These are phyloP conservation scores for Ceratobasidium theobromae DNA, from an alignment of 1,284 basidiomycete species.

Conservation along the genomic window DNA sequence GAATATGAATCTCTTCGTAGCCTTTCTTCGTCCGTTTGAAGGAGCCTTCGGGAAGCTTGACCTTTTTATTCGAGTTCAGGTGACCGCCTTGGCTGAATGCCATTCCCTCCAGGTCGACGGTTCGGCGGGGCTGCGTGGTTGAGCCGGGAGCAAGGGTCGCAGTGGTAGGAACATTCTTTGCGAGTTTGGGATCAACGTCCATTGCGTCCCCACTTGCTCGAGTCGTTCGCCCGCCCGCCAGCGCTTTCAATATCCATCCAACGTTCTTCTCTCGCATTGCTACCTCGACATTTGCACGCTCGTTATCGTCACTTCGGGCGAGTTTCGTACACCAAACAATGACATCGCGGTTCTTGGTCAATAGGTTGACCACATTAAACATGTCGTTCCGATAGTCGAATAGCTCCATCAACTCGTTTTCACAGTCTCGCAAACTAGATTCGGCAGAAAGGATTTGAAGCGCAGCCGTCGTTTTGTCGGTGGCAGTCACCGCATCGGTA, in stretches of 20 bases:
- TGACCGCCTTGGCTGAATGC: conserved; percentile 95
- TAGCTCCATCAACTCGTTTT: conserved; percentile 96
- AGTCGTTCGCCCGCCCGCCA: conserved; percentile 72
- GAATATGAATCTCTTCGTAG: conserved; percentile 98
- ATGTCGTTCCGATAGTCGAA: conserved; percentile 82
- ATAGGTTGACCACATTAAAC: conserved; percentile 87
- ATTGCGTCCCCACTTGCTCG: conserved; percentile 58
- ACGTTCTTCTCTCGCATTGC: conserved; percentile 97
- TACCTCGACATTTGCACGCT: conserved; percentile 92
- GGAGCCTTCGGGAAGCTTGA: conserved; percentile 94
- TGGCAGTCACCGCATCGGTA: conserved; percentile 90
- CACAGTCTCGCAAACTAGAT: conserved; percentile 87
- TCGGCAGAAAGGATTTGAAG: conserved; percentile 89
- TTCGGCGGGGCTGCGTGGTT: conserved; percentile 81
- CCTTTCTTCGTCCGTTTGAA: conserved; percentile 97
- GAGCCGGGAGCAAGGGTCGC: conserved; percentile 89
- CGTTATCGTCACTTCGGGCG: conserved; percentile 86
- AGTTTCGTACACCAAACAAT: conserved; percentile 99
- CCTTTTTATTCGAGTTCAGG: conserved; percentile 98
- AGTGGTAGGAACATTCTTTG: conserved; percentile 71
- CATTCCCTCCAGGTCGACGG: conserved; percentile 92
- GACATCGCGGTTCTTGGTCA: conserved; percentile 95
- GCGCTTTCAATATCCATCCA: conserved; percentile 91
- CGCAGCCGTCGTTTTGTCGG: conserved; percentile 86
- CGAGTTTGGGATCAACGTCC: conserved; percentile 69